Conservation (phyloP, 2,329 filamentous ascomycete genomes). For the Keithomyces neogunnii region DNA sequence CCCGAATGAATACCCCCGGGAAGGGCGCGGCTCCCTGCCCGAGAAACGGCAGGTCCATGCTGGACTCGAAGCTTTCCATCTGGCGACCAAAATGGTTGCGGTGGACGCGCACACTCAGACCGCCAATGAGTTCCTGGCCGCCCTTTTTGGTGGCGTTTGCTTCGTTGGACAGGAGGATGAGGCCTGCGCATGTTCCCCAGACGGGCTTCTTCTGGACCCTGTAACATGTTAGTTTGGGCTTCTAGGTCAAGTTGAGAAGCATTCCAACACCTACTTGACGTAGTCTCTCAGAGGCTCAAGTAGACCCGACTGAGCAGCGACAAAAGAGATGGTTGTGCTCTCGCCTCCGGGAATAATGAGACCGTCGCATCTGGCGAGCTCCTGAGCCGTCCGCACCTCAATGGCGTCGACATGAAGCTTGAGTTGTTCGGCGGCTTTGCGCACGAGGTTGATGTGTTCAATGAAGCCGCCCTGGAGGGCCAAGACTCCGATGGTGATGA, state of each 20-base stretch:
- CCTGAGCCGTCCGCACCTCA: slow-evolving; percentile 67
- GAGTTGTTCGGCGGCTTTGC: slow-evolving; percentile 53
- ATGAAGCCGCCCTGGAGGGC: slow-evolving; percentile 88
- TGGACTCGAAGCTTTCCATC: slow-evolving; percentile 79
- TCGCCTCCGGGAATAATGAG: slow-evolving; percentile 91
- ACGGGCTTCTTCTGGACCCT: slow-evolving; percentile 71
- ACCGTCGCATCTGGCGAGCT: slow-evolving; percentile 68
- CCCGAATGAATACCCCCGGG: slow-evolving; percentile 84
- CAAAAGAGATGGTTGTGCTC: slow-evolving; percentile 85
- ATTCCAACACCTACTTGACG: slow-evolving; percentile 60
- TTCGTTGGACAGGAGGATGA: slow-evolving; percentile 82
- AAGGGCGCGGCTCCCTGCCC: slow-evolving; percentile 38
- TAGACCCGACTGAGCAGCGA: slow-evolving; percentile 72
- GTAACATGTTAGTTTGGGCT: background rate
- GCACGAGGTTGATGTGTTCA: slow-evolving; percentile 75
- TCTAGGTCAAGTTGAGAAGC: background rate
- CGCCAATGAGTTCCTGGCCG: slow-evolving; percentile 88
- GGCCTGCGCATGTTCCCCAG: slow-evolving; percentile 93
- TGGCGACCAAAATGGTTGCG: slow-evolving; percentile 94
- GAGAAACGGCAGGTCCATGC: slow-evolving; percentile 66
- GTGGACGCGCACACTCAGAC: slow-evolving; percentile 81
- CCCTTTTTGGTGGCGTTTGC: slow-evolving; percentile 85
- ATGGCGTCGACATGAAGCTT: slow-evolving; percentile 50
- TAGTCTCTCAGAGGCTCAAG: slow-evolving; percentile 81
- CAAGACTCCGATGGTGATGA: slow-evolving; percentile 51